Evolutionary conservation across 108 stramenopile species (phyloP).

Genomic region (Cylindrotheca closterium): DNA sequence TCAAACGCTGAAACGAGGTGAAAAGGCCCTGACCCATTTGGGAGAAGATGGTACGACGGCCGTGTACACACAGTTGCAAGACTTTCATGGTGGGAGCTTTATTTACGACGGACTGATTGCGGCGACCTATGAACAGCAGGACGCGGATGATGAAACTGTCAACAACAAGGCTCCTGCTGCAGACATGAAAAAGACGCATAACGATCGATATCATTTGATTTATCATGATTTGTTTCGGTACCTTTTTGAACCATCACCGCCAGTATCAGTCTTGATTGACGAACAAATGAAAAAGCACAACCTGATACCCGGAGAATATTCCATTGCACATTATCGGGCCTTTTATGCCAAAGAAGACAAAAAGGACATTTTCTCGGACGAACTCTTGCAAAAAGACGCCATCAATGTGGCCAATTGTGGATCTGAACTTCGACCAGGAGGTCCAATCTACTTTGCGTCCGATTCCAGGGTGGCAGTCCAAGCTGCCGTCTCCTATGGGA

Average conservation of each 20-base stretch:
- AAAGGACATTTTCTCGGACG: background rate
- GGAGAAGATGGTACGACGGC: background rate
- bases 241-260: conserved; percentile 38
- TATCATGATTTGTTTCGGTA: conserved; percentile 32
- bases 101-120: conserved; percentile 12
- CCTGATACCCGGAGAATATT: conserved; percentile 27
- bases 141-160: no score
- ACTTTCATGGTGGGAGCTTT: conserved; percentile 15
- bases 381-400: background rate
- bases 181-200: no score
- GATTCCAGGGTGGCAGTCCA: conserved; percentile 27
- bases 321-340: conserved; percentile 35
- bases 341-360: conserved; percentile 26
- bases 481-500: conserved; percentile 1
- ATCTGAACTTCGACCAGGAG: conserved; percentile 7
- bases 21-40: background rate
- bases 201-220: conserved; percentile 21
- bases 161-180: background rate
- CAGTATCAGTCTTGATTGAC: conserved; percentile 10
- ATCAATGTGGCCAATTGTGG: conserved; percentile 41
- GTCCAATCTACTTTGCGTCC: conserved; percentile 38
- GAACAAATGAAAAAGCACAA: background rate
- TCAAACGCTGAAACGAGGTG: background rate
- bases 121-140: background rate
- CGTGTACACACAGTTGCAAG: conserved; percentile 19